phyloP scores from a whole-genome alignment of 1,139 yeast genomes.

The Pichia sp. region DNA sequence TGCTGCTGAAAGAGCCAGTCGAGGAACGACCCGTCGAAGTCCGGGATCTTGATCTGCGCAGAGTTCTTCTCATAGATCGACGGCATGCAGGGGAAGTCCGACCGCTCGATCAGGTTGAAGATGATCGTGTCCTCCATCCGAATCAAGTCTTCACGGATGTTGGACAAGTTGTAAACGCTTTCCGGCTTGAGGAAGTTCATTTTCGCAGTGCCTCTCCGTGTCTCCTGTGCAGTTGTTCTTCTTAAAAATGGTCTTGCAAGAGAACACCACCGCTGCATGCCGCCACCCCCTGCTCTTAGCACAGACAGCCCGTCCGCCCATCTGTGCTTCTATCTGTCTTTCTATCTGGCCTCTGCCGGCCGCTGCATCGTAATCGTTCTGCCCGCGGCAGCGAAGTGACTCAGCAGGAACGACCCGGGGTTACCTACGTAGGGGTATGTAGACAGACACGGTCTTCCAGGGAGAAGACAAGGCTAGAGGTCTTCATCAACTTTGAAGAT shows the following conservation, averaged over 20 bases:
- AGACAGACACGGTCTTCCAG: too few species aligned
- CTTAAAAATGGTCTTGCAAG: too few species aligned
- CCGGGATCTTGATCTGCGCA: constrained; percentile 49
- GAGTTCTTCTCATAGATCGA: constrained; percentile 64
- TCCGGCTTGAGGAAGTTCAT: constrained; percentile 89
- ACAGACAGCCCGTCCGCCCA: too few species aligned
- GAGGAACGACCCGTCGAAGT: constrained; percentile 74
- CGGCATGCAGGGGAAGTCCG: constrained; percentile 76
- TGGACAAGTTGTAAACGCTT: constrained; percentile 71
- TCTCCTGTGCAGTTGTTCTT: neutral
- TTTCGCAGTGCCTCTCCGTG: neutral
- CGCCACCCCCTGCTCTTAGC: too few species aligned
- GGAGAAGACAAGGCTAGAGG: too few species aligned
- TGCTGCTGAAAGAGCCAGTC: constrained; percentile 80
- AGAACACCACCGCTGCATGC: too few species aligned
- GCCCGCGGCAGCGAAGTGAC: neutral
- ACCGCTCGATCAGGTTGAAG: constrained; percentile 86
- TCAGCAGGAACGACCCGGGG: neutral
- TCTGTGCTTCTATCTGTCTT: too few species aligned
- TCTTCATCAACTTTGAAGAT: too few species aligned
- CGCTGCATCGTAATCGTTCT: neutral
- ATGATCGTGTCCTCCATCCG: constrained; percentile 96
- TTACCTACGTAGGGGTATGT: too few species aligned
- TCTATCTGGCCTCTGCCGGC: too few species aligned
- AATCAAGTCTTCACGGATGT: constrained; percentile 78